Evolutionary conservation across 345 rosid species (phyloP), one percentile per base, ranked within the genome.

Genomic region (Passiflora organensis): DNA sequence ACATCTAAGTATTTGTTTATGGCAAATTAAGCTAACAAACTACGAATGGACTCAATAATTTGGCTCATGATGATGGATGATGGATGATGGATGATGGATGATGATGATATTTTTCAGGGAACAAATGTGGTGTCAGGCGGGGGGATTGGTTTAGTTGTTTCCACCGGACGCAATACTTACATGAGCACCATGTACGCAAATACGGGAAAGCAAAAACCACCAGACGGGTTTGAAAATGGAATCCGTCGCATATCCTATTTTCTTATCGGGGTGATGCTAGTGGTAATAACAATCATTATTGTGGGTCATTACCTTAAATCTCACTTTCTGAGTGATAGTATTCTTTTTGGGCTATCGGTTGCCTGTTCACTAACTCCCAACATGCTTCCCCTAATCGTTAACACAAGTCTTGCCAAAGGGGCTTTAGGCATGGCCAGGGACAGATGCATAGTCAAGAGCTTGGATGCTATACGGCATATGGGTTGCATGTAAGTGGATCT

Each of bases 341-440:
- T 76, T 51, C 71, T 84, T 65, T 84, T 84, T 13, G 87, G 83
- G 24, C 71, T 75, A 44, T 84, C 91, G 0, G 87, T 84, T 45
- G 87, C 87, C 0, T 81, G 87, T 48, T 87, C 85, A 0, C 83
- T 84, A 16, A 84, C 91, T 42, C 91, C 91, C 47, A 85, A 84
- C 59, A 84, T 84, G 87, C 86, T 84, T 70, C 91, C 87, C 46
- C 82, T 84, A 36, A 74, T 84, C 34, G 82, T 76, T 23, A 79
- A 81, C 71, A 79, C 85, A 32, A 77, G 87, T 51, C 91, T 84
- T 32, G 91, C 87, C 1, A 81, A 81, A 72, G 91, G 91, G 51
- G 87, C 91, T 38, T 76, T 84, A 32, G 82, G 82, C 24, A 84
- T 84, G 91, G 91, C 91, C n/a, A 72, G 65, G 63, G 91, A 84